Evolutionary conservation across 257 asterid genomes (phyloP).

Genomic region (Nicotiana tomentosiformis): DNA sequence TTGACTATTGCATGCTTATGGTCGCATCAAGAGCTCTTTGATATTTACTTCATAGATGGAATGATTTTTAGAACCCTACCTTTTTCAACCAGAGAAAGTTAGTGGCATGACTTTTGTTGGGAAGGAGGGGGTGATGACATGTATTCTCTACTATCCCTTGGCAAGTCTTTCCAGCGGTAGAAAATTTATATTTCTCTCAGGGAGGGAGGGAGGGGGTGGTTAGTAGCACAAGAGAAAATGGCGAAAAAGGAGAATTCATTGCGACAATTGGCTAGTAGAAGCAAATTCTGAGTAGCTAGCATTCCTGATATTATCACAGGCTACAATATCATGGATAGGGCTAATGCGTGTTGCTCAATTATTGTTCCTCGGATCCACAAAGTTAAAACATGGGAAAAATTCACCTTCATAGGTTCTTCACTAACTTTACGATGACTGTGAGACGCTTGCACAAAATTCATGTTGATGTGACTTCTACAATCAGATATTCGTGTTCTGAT

Average conservation of each 20-base stretch:
- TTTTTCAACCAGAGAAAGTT: not conserved
- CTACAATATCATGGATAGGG: not conserved
- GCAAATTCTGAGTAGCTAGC: not conserved
- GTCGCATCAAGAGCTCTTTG: not conserved
- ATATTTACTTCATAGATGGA: not conserved
- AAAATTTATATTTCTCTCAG: not conserved
- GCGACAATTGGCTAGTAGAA: not conserved
- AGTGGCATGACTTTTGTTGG: not conserved
- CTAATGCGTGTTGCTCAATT: not conserved
- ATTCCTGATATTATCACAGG: not conserved
- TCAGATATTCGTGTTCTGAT: not conserved
- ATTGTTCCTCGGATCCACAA: not conserved
- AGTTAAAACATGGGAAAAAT: not conserved
- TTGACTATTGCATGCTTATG: not conserved
- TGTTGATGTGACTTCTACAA: slow-evolving; percentile 6
- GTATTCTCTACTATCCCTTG: not conserved
- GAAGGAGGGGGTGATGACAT: not conserved
- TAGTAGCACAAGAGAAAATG: not conserved
- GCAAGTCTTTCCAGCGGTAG: not conserved
- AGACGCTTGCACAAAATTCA: not conserved
- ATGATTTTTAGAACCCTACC: not conserved
- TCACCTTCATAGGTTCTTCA: not conserved
- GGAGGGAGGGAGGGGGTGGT: not conserved
- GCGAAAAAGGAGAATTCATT: not conserved
- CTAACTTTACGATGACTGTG: not conserved